Conservation (phyloP, 2,329 filamentous ascomycete genomes). For the Lecanicillium sp. region DNA sequence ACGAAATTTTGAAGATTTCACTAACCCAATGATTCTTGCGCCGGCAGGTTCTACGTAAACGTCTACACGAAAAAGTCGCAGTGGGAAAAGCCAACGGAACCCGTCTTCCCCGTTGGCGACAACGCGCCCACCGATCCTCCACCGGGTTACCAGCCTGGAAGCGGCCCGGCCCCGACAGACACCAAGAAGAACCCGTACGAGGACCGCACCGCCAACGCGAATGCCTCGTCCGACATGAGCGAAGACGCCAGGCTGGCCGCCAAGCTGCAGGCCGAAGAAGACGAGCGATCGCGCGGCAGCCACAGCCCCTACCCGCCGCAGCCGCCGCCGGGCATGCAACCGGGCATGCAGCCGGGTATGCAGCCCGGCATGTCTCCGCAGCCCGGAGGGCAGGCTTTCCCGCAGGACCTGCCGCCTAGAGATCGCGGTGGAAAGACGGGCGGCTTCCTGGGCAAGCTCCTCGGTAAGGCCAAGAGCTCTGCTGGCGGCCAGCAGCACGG, state of each 20-base stretch:
- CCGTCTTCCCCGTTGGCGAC: conserved; percentile 46
- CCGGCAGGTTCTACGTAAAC: conserved; percentile 79
- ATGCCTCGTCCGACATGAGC: no score
- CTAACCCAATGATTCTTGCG: conserved; percentile 1
- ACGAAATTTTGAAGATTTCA: no score
- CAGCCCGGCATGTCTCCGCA: background rate
- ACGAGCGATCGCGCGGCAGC: conserved; percentile 45
- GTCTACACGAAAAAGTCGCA: conserved; percentile 79
- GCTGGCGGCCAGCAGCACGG: conserved; percentile 19
- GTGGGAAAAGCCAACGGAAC: conserved; percentile 76
- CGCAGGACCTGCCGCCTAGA: conserved; percentile 5
- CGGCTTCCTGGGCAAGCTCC: conserved; percentile 45
- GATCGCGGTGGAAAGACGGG: conserved; percentile 27
- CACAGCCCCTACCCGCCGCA: conserved; percentile 25
- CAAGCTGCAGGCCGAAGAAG: conserved; percentile 75
- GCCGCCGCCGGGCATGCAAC: conserved; percentile 31
- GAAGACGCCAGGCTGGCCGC: conserved; percentile 70
- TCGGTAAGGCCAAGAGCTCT: conserved; percentile 31
- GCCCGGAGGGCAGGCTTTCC: conserved; percentile 1
- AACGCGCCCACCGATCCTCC: conserved; percentile 47
- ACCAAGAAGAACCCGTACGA: conserved; percentile 68
- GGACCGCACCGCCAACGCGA: conserved; percentile 23
- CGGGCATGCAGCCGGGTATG: background rate
- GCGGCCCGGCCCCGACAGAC: conserved; percentile 33
- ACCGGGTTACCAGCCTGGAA: conserved; percentile 53